These are phyloP conservation scores for Neofusicoccum ribis DNA, from an alignment of 2,329 filamentous ascomycete genomes.

Conservation along the genomic window DNA sequence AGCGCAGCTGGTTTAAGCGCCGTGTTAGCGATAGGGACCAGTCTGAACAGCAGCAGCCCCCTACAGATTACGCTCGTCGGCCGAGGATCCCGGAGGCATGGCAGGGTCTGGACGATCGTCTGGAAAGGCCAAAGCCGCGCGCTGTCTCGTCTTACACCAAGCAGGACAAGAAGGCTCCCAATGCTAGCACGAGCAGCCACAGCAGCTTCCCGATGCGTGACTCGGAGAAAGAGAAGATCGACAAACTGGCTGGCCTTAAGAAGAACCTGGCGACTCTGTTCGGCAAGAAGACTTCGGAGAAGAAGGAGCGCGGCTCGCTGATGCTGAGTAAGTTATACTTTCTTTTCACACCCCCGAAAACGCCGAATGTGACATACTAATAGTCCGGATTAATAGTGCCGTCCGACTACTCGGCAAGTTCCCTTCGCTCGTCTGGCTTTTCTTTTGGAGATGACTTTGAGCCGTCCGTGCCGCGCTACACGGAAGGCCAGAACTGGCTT, in stretches of 20 bases:
- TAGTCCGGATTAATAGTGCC: slow-evolving; percentile 21
- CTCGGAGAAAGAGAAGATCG: slow-evolving; percentile 30
- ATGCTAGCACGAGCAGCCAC: slow-evolving; percentile 18
- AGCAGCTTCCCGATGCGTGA: slow-evolving; percentile 46
- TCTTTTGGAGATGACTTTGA: slow-evolving; percentile 52
- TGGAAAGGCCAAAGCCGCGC: slow-evolving; percentile 26
- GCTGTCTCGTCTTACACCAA: slow-evolving; percentile 15
- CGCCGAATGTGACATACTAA: background rate
- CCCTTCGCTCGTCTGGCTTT: slow-evolving; percentile 32
- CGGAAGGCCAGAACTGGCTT: slow-evolving; percentile 73
- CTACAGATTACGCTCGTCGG: slow-evolving; percentile 9
- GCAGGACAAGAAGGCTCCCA: slow-evolving; percentile 28
- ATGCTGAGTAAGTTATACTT: slow-evolving; percentile 26
- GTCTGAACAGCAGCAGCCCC: slow-evolving; percentile 32
- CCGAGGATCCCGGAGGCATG: slow-evolving; percentile 34
- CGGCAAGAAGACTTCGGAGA: slow-evolving; percentile 50
- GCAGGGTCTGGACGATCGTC: slow-evolving; percentile 38
- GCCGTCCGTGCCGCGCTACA: slow-evolving; percentile 27
- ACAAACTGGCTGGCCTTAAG: slow-evolving; percentile 30
- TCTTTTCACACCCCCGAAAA: too few species aligned
- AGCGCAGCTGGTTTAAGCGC: slow-evolving; percentile 49
- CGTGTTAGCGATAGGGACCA: slow-evolving; percentile 34
- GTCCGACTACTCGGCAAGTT: slow-evolving; percentile 29
- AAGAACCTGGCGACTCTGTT: slow-evolving; percentile 55
- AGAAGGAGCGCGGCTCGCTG: slow-evolving; percentile 37